phyloP scores from a whole-genome alignment of 441 rosid genomes.

The Euphorbia corollata region DNA sequence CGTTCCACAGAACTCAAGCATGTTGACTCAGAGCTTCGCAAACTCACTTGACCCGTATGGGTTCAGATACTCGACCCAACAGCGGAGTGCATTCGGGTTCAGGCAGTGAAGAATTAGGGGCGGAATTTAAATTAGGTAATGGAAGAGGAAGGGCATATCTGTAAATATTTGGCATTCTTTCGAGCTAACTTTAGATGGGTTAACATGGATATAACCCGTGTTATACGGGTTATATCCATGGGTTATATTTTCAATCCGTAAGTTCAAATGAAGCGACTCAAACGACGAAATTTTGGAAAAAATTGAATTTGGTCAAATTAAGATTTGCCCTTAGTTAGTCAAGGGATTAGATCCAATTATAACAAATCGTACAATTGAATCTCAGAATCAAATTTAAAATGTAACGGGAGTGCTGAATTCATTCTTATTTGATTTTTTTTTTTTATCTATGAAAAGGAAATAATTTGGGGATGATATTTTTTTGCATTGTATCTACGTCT shows the following conservation, averaged over 20 bases:
- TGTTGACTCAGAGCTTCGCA: conserved; percentile 29
- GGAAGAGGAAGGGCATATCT: conserved; percentile 21
- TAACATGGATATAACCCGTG: too few species aligned
- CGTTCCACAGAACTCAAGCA: conserved; percentile 32
- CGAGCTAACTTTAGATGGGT: conserved; percentile 30
- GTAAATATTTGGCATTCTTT: conserved; percentile 48
- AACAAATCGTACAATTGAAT: conserved; percentile 19
- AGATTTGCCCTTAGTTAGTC: not conserved
- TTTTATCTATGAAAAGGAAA: too few species aligned
- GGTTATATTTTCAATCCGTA: too few species aligned
- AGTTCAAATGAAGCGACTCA: too few species aligned
- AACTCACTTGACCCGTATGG: conserved; percentile 50
- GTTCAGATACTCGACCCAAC: conserved; percentile 45
- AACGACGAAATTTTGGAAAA: too few species aligned
- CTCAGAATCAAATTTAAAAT: not conserved
- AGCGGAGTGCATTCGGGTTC: conserved; percentile 45
- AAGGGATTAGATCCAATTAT: conserved; percentile 8
- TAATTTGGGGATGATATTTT: too few species aligned
- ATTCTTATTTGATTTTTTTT: too few species aligned
- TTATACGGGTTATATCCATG: too few species aligned
- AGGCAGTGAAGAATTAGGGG: conserved; percentile 23
- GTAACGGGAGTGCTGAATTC: too few species aligned
- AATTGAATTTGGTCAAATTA: not conserved
- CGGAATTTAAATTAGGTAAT: not conserved
- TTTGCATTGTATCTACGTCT: too few species aligned